Base-by-base conservation (phyloP, 805 yeast genomes). In the Debaryomyces tyrocola region DNA sequence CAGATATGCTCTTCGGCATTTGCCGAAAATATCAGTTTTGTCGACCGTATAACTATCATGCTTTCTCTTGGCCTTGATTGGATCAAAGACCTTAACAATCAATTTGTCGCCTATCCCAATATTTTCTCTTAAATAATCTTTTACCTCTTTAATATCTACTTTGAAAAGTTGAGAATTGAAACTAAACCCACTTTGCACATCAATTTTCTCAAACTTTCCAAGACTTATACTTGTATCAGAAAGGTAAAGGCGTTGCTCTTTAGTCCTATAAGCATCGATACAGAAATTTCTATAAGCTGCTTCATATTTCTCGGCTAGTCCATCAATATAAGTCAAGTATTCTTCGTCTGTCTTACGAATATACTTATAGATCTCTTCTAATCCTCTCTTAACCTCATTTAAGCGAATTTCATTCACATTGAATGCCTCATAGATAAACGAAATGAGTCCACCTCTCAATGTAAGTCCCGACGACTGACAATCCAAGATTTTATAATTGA, bases 51-150 rank as follows among this genome's bases (percentile, higher is more conserved):
- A 9, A 8, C 4, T 24, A 24, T 18, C 33, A 27, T 38, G 17
- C 2, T 10, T 33, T 24, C 41, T 38, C 11, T 38, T 38, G 10
- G 18, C 28, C 14, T 38, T 38, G 14, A 24, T 4, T 14, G 41
- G 41, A 14, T 38, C 41, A 17, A 38, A 38, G 7, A 38, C 33
- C 29, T 38, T 38, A 24, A 38, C 41, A 10, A 38, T 27, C 11
- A 38, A 29, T 27, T 38, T 4, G 4, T 37, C 41, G 11, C 14
- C 5, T 20, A 10, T 12, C 7, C 15, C 15, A 12, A 27, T 6
- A n/a, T n/a, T 12, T 14, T 24, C 33, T 11, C 3, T 21, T 27
- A 38, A 24, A 15, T 24, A 24, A 3, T 6, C 6, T 11, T 9
- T 15, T 15, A 38, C 11, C 12, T 12, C 31, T 10, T 10, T 20